Base-by-base conservation (phyloP, 2,329 filamentous ascomycete species). In the Karstenula rhodostoma region DNA sequence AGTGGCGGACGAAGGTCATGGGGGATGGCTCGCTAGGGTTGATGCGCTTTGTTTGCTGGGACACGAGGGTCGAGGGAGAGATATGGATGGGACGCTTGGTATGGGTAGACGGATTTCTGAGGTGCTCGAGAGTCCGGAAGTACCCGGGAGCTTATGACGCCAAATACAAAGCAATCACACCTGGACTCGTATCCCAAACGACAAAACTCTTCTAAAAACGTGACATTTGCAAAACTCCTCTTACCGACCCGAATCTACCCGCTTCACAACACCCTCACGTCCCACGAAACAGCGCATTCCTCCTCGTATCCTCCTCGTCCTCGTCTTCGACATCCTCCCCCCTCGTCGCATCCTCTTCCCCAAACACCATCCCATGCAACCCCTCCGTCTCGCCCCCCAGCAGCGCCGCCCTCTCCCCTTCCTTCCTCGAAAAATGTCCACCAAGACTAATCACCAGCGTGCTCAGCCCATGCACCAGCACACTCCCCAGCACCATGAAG, bases 401-500 rank as follows among this genome's bases (percentile, higher is more conserved):
- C 15, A 86, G 66, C 12, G 83, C 82, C 32, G 84, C 82, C 44
- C 84, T 73, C 62, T 85, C 79, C 4, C 79, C 80, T 56, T 82
- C 78, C 15, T 78, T 69, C 33, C 83, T 73, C 3, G 72, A 68
- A 62, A 83, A 83, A 70, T 86, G 83, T 0, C 81, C 79, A 1
- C 72, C 75, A 0, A 87, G 56, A 62, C 82, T 84, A 58, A 87
- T 81, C 0, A 75, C 80, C 52, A 84, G 67, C 2, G 85, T 84
- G 61, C 82, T 84, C 40, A 86, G 65, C 0, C 85, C 85, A 73
- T 87, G 84, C 5, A 87, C 77, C 60, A 87, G 73, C 4, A 82
- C 85, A 61, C 82, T 84, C 3, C 83, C 83, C 4, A 87, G 67
- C 0, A 86, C 83, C 4, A 86, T 75, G 63, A 85, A 86, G 62